Evolutionary conservation across 768 basidiomycete genomes (phyloP), one percentile per base, ranked within the genome.

Genomic region (Kwoniella sp.): DNA sequence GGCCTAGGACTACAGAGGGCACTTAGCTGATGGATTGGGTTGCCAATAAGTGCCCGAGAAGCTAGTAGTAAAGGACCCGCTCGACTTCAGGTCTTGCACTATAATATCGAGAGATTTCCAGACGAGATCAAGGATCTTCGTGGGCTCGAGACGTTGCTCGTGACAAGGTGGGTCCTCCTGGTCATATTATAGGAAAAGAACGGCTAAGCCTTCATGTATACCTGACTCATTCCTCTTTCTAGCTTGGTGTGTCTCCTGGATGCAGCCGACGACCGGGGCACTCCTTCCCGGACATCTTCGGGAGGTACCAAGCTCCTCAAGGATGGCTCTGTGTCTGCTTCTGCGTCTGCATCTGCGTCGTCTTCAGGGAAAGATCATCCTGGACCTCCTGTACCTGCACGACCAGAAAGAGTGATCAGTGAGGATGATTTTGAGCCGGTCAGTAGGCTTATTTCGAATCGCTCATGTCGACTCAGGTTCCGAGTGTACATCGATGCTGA

Each of bases 41-140:
- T 64, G 4, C 1, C 17, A n/a, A 31, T 11, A 50, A 80, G 77
- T 11, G 77, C 77, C 12, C 61, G 69, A 62, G 68, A 68, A 15
- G 56, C 69, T 1, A 72, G 70, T 29, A 76, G 73, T 53, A 73
- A 67, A 30, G 69, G 64, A 20, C 78, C 78, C 26, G 78, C 67
- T 5, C 52, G 74, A 2, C 52, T 81, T 22, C 78, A 81, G 71
- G 71, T 81, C 7, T 51, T 79, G 47, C 76, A 81, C 52, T 79
- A 79, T 63, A 79, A 79, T 45, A 69, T 81, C 50, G 77, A 79
- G 3, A 58, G 79, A 50, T 81, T 81, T 51, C 71, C 74, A 2
- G 47, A 69, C 37, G 78, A 79, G 47, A 78, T 81, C 57, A 69
- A 70, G 55, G 79, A 81, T 69, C 28, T 72, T 8, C 66, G 78